Conservation (phyloP, 306 rosid species). For the Prosopis cineraria region DNA sequence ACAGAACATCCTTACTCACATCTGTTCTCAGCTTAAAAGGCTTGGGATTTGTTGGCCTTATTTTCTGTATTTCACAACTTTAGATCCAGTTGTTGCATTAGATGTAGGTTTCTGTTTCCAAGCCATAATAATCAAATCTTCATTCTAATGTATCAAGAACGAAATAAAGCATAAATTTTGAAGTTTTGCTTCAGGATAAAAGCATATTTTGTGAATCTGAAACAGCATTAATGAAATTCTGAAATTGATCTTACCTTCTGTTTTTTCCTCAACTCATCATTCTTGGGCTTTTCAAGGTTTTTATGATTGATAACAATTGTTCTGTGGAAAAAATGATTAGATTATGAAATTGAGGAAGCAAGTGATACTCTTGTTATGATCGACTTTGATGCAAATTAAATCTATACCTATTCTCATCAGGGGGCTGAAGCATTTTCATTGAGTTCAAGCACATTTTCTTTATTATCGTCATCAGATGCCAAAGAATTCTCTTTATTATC, state of each 20-base stretch:
- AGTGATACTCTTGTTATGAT: background rate
- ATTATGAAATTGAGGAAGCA: conserved; percentile 21
- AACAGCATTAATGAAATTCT: conserved; percentile 21
- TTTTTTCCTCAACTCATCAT: conserved; percentile 42
- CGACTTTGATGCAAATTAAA: conserved; percentile 10
- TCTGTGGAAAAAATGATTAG: conserved; percentile 45
- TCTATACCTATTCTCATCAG: conserved; percentile 61
- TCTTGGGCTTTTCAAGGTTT: conserved; percentile 40
- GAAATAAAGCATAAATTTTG: background rate
- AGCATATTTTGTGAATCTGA: no score
- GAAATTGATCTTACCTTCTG: conserved; percentile 51
- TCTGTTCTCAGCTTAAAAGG: conserved; percentile 95
- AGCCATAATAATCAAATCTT: conserved; percentile 25
- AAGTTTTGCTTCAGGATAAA: no score
- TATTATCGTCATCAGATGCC: conserved; percentile 45
- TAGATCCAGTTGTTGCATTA: conserved; percentile 41
- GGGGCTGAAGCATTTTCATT: conserved; percentile 46
- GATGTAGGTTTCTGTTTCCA: conserved; percentile 51
- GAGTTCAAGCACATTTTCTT: conserved; percentile 69
- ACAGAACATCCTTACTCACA: conserved; percentile 55
- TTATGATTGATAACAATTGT: conserved; percentile 19
- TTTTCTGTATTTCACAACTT: conserved; percentile 67
- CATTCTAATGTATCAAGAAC: background rate
- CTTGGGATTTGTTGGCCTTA: conserved; percentile 87
- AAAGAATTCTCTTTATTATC: conserved; percentile 48